Conservation (phyloP, 805 yeast genomes). For the Lipomyces japonicus region DNA sequence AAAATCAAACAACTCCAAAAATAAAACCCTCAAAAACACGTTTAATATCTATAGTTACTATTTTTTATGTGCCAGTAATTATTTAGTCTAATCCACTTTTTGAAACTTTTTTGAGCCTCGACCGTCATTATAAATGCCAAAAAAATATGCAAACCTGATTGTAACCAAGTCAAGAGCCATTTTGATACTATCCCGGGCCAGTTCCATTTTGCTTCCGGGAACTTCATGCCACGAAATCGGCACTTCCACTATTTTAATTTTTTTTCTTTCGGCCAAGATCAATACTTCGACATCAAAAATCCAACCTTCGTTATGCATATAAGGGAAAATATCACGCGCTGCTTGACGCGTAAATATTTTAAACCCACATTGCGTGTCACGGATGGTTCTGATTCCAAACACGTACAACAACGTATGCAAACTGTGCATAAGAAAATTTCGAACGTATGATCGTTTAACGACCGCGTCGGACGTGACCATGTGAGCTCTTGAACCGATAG, state of each 20-base stretch:
- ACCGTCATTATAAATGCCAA: conserved; percentile 62
- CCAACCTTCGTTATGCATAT: conserved; percentile 96
- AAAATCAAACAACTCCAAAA: too few species aligned
- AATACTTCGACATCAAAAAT: conserved; percentile 94
- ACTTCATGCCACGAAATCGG: conserved; percentile 97
- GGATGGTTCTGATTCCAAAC: conserved; percentile 81
- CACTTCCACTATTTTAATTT: conserved; percentile 66
- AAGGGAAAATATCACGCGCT: conserved; percentile 66
- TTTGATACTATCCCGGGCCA: conserved; percentile 81
- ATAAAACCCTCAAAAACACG: too few species aligned
- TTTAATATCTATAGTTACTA: too few species aligned
- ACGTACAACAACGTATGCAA: conserved; percentile 79
- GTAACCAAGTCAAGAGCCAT: conserved; percentile 95
- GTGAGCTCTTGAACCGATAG: conserved; percentile 93
- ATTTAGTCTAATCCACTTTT: neutral
- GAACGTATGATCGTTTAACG: conserved; percentile 81
- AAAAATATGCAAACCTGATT: conserved; percentile 78
- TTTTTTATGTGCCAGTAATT: too few species aligned
- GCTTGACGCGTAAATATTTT: conserved; percentile 80
- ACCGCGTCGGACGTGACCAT: conserved; percentile 96
- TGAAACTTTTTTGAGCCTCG: neutral
- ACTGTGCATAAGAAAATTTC: conserved; percentile 91
- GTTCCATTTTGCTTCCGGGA: conserved; percentile 87
- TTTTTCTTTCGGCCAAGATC: conserved; percentile 69
- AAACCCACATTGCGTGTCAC: conserved; percentile 97